Evolutionary conservation across 306 rosid genomes (phyloP).

Genomic region (Quercus rubra): DNA sequence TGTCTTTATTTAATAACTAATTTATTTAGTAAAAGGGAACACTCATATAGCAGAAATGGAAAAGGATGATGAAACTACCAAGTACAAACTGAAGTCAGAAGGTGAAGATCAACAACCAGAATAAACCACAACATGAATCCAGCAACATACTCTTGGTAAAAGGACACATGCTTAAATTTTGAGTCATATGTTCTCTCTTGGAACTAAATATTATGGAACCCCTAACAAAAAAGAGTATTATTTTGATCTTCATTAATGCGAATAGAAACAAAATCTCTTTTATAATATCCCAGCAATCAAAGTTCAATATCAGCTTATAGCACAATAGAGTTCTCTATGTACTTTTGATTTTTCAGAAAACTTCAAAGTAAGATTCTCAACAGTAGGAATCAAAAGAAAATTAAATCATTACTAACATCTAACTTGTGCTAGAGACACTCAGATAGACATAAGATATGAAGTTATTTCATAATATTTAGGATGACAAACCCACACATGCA

Average conservation of each 20-base stretch:
- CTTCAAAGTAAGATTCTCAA: background rate
- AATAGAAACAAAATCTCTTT: background rate
- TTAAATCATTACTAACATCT: background rate
- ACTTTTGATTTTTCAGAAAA: background rate
- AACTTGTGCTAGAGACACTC: background rate
- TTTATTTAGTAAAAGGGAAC: no score
- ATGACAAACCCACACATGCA: slow-evolving; percentile 8
- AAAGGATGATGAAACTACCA: background rate
- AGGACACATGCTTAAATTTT: background rate
- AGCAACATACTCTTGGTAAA: background rate
- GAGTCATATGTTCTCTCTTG: background rate
- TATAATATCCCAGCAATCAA: background rate
- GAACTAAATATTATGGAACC: background rate
- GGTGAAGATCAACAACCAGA: background rate
- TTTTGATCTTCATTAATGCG: background rate
- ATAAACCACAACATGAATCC: background rate
- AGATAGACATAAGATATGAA: background rate
- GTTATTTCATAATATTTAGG: background rate
- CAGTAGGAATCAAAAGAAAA: background rate
- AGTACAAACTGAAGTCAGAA: background rate
- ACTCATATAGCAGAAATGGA: background rate
- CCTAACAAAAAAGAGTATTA: background rate
- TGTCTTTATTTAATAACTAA: background rate
- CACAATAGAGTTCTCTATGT: background rate
- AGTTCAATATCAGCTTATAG: background rate